Evolutionary conservation across 306 rosid species (phyloP).

Genomic region (Medicago lupulina): DNA sequence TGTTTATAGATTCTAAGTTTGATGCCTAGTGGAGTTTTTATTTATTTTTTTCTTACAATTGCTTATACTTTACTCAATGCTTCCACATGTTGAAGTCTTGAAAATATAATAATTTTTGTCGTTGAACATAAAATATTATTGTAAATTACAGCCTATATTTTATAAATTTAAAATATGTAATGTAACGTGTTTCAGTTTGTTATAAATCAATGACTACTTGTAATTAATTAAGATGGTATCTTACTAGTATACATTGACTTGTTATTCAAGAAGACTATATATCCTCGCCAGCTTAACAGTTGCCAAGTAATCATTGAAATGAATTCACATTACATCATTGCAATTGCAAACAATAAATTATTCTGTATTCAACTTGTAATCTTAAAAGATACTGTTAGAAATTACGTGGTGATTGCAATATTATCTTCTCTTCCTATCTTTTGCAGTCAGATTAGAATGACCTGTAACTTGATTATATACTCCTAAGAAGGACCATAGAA

Average conservation of each 20-base stretch:
- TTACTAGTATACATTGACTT: conserved; percentile 14
- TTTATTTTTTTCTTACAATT: not conserved
- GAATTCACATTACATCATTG: conserved; percentile 31
- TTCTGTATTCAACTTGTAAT: conserved; percentile 30
- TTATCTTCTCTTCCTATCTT: conserved; percentile 21
- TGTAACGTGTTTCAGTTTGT: not conserved
- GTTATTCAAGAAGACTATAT: not conserved
- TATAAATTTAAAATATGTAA: not conserved
- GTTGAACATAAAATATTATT: not conserved
- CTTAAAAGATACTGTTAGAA: conserved; percentile 4
- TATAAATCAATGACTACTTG: not conserved
- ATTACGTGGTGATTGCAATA: conserved; percentile 2
- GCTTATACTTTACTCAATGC: not conserved
- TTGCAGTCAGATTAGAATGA: not conserved
- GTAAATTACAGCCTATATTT: not conserved
- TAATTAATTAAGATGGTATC: not conserved
- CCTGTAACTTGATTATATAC: not conserved
- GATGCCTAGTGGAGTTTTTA: not conserved
- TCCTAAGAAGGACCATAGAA: conserved; percentile 38
- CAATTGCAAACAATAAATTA: conserved; percentile 23
- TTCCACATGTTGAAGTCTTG: not conserved
- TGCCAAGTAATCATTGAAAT: conserved; percentile 16
- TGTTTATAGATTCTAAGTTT: no score
- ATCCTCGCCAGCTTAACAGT: not conserved
- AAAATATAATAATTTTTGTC: not conserved